Percentiles rank a stretch among this genome's conserved stretches.
These are phyloP conservation scores for Dictyostelium firmibasis DNA, from an alignment of 78 protist species.

Conservation along the genomic window DNA sequence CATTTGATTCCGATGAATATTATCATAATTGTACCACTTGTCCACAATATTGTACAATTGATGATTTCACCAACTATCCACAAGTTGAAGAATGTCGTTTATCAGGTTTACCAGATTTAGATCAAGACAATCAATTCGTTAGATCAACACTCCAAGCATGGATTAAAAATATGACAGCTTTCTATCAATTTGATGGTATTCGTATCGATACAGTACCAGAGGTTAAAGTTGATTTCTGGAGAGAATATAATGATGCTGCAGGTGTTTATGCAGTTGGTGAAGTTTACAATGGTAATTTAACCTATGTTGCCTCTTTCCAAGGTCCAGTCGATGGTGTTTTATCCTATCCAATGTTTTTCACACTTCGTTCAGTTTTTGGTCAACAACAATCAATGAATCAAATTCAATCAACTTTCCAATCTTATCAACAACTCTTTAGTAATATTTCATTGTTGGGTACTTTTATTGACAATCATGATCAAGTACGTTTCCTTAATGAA, in stretches of 20 bases:
- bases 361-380: slow-evolving; percentile 78
- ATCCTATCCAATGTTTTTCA: slow-evolving; percentile 92
- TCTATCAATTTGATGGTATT: slow-evolving; percentile 88
- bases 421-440: neutral
- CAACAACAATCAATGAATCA: slow-evolving; percentile 80
- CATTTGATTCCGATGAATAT: slow-evolving; percentile 80
- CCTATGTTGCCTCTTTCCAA: slow-evolving; percentile 83
- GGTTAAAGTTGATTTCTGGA: slow-evolving; percentile 81
- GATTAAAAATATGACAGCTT: slow-evolving; percentile 58
- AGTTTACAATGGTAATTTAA: slow-evolving; percentile 87
- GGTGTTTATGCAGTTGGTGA: slow-evolving; percentile 93
- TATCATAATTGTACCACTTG: slow-evolving; percentile 84
- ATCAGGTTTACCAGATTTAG: slow-evolving; percentile 90
- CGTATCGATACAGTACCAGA: slow-evolving; percentile 94
- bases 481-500: slow-evolving; percentile 86
- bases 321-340: slow-evolving; percentile 79
- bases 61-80: slow-evolving; percentile 79
- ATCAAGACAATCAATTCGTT: slow-evolving; percentile 90
- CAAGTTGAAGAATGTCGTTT: slow-evolving; percentile 86
- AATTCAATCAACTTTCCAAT: slow-evolving; percentile 56
- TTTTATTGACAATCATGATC: slow-evolving; percentile 95
- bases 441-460: slow-evolving; percentile 55
- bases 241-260: slow-evolving; percentile 35
- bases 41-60: slow-evolving; percentile 78
- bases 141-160: slow-evolving; percentile 51